Evolutionary conservation across 2,329 filamentous ascomycete genomes (phyloP).

Genomic region (Talaromyces sp.): DNA sequence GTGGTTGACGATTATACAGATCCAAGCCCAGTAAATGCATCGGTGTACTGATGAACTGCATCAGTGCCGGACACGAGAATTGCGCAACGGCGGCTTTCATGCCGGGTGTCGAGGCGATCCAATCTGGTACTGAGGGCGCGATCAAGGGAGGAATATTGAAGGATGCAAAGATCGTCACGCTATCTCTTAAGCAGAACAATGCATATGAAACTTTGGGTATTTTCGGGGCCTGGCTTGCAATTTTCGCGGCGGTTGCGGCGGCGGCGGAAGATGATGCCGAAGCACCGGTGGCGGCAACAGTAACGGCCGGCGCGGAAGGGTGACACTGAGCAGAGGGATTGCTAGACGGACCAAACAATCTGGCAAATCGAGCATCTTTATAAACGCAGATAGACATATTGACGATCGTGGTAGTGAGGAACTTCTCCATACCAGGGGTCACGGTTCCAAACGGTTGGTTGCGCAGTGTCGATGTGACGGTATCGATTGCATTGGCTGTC

Average conservation of each 20-base stretch:
- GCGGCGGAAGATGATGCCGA: constrained; percentile 6
- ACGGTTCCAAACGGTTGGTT: constrained; percentile 56
- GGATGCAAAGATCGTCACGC: constrained; percentile 82
- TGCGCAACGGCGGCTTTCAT: constrained; percentile 65
- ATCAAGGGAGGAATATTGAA: constrained; percentile 85
- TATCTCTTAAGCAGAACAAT: constrained; percentile 79
- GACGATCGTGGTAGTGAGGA: constrained; percentile 71
- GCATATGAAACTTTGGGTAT: constrained; percentile 69
- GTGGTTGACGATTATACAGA: constrained; percentile 68
- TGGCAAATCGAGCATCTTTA: constrained; percentile 83
- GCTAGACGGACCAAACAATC: constrained; percentile 67
- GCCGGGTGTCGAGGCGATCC: constrained; percentile 43
- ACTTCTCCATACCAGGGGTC: constrained; percentile 74
- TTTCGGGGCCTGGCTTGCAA: constrained; percentile 29
- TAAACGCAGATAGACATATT: constrained; percentile 85
- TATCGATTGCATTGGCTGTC: constrained; percentile 84
- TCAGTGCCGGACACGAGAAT: constrained; percentile 72
- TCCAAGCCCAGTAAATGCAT: constrained; percentile 82
- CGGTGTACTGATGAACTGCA: constrained; percentile 78
- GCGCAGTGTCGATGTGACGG: constrained; percentile 62
- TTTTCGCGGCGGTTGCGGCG: constrained; percentile 19
- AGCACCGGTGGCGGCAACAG: constrained; percentile 9
- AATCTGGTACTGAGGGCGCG: constrained; percentile 62
- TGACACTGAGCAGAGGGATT: constrained; percentile 45
- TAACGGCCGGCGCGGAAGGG: constrained; percentile 36